Conservation (phyloP, 169 alveolate genomes). For the Blepharisma undulans region DNA sequence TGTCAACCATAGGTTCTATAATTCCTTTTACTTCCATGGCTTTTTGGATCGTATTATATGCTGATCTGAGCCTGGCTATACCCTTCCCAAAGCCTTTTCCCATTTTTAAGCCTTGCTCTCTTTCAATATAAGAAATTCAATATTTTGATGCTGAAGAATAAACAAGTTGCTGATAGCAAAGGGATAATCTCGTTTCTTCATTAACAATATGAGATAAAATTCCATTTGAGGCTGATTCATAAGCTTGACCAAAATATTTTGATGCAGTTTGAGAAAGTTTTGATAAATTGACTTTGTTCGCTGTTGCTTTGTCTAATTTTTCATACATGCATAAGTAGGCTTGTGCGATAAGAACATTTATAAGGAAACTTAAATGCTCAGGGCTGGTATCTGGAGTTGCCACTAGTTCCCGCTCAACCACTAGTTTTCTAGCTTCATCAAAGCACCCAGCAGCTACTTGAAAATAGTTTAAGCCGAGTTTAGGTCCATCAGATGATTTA, state of each 20-base stretch:
- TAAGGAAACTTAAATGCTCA: slow-evolving; percentile 3
- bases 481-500: neutral
- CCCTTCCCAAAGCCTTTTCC: slow-evolving; percentile 37
- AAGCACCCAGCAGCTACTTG: slow-evolving; percentile 34
- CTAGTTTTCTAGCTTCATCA: slow-evolving; percentile 3
- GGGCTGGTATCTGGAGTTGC: neutral
- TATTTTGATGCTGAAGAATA: neutral
- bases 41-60: neutral
- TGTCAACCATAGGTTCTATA: slow-evolving; percentile 21
- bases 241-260: neutral
- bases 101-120: slow-evolving; percentile 3
- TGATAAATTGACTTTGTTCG: slow-evolving; percentile 16
- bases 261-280: neutral
- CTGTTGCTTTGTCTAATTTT: neutral
- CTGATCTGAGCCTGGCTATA: slow-evolving; percentile 10
- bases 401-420: neutral
- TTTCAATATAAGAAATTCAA: slow-evolving; percentile 12
- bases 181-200: neutral
- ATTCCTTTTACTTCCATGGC: slow-evolving; percentile 32
- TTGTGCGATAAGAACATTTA: slow-evolving; percentile 23
- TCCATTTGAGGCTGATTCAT: neutral
- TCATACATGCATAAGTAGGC: slow-evolving; percentile 16
- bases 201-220: neutral
- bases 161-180: neutral
- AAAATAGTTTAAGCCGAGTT: slow-evolving; percentile 10